Conservation (phyloP, 2,329 filamentous ascomycete species). For the Phialemoniopsis sp. region DNA sequence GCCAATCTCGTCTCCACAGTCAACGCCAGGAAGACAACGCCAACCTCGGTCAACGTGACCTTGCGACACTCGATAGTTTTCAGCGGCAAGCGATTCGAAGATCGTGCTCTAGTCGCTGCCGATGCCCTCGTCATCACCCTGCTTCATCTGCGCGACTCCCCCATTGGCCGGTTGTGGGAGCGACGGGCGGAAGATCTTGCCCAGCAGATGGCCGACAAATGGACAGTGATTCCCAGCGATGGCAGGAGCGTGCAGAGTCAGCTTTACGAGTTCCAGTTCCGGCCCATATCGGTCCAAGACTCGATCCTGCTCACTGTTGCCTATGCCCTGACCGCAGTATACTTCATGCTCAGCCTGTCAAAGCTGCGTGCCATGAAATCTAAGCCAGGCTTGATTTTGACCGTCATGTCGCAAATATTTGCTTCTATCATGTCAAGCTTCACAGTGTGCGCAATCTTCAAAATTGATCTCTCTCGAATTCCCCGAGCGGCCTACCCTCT, state of each 20-base stretch:
- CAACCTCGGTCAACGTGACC: conserved; percentile 68
- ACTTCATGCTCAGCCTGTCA: conserved; percentile 63
- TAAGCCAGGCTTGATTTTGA: conserved; percentile 65
- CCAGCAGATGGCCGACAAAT: conserved; percentile 42
- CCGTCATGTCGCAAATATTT: conserved; percentile 65
- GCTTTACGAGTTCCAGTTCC: conserved; percentile 76
- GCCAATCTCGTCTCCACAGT: conserved; percentile 63
- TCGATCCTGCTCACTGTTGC: conserved; percentile 59
- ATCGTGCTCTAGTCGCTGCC: conserved; percentile 62
- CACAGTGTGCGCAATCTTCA: conserved; percentile 71
- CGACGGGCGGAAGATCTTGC: conserved; percentile 51
- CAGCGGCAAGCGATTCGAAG: conserved; percentile 72
- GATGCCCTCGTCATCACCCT: conserved; percentile 77
- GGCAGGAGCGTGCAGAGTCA: conserved; percentile 51
- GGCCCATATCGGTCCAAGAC: conserved; percentile 66
- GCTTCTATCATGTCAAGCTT: conserved; percentile 76
- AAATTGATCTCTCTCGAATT: conserved; percentile 71
- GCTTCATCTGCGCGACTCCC: conserved; percentile 63
- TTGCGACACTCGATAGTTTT: conserved; percentile 76
- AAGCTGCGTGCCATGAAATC: conserved; percentile 74
- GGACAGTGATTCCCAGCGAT: conserved; percentile 61
- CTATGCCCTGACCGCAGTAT: conserved; percentile 59
- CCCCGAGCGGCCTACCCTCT: conserved; percentile 72
- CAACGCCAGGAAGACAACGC: conserved; percentile 57
- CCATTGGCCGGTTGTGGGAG: conserved; percentile 63